Conservation (phyloP, 2,329 filamentous ascomycete genomes). For the Gaeumannomyces tritici region DNA sequence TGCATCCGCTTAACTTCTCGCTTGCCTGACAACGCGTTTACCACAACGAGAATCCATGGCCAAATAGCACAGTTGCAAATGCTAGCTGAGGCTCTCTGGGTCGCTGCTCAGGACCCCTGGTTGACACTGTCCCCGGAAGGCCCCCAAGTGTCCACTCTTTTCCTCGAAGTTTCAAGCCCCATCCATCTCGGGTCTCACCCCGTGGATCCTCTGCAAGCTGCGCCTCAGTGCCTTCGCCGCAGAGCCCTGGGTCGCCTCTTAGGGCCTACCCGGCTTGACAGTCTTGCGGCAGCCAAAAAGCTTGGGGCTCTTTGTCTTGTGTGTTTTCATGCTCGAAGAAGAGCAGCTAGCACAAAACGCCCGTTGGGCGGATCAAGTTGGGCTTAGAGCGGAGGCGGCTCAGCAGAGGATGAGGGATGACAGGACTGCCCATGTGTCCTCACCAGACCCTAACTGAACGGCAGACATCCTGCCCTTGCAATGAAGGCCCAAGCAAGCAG, state of each 20-base stretch:
- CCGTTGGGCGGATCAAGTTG: neutral
- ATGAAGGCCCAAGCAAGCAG: neutral
- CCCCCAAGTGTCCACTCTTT: neutral
- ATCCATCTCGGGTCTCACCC: conserved; percentile 29
- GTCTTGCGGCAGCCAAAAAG: conserved; percentile 1
- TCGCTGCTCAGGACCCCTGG: conserved; percentile 6
- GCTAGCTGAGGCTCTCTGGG: conserved; percentile 7
- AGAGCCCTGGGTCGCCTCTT: neutral
- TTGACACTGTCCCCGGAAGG: conserved; percentile 13
- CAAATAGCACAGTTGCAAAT: conserved; percentile 22
- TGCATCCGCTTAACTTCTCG: neutral
- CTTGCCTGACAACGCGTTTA: neutral
- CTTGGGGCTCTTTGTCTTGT: neutral
- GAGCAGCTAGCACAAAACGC: conserved; percentile 8
- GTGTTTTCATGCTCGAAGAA: neutral
- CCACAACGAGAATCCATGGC: conserved; percentile 10
- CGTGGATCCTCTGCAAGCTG: conserved; percentile 26
- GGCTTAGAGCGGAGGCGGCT: neutral
- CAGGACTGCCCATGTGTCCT: neutral
- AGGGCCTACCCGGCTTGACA: neutral
- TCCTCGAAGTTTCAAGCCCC: conserved; percentile 26
- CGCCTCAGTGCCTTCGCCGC: conserved; percentile 14
- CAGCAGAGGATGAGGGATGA: neutral
- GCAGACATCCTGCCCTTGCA: neutral
- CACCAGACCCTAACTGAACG: neutral